Evolutionary conservation across 2,329 filamentous ascomycete genomes (phyloP).

Genomic region (Ophiostoma pallidulum): DNA sequence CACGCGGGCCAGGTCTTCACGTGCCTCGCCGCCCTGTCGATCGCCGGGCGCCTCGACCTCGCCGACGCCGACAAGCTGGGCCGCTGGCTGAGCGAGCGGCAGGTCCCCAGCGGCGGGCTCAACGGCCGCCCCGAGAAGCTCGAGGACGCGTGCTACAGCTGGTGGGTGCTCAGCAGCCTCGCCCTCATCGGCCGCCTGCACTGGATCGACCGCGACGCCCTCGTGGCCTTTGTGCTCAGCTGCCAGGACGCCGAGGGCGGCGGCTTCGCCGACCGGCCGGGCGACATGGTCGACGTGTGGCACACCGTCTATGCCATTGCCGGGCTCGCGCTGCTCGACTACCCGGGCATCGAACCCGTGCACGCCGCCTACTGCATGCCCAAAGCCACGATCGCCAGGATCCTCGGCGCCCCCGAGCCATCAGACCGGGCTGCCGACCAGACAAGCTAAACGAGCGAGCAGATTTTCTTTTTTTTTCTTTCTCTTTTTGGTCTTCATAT

Average conservation of each 20-base stretch:
- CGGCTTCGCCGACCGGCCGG: constrained; percentile 82
- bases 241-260: constrained; percentile 82
- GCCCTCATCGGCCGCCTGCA: constrained; percentile 80
- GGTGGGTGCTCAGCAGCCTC: constrained; percentile 93
- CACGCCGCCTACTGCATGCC: constrained; percentile 86
- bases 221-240: constrained; percentile 71
- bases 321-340: constrained; percentile 74
- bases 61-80: constrained; percentile 75
- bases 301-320: constrained; percentile 87
- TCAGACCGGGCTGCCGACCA: no score
- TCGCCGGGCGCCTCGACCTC: constrained; percentile 71
- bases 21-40: constrained; percentile 77
- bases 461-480: no score
- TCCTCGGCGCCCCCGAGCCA: constrained; percentile 34
- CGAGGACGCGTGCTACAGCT: constrained; percentile 97
- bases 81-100: constrained; percentile 87
- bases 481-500: no score
- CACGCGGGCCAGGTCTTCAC: constrained; percentile 95
- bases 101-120: constrained; percentile 75
- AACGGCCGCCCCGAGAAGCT: constrained; percentile 93
- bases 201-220: constrained; percentile 82
- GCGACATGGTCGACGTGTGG: constrained; percentile 94
- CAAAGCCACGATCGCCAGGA: constrained; percentile 51
- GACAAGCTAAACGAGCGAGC: no score
- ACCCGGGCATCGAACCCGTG: constrained; percentile 66